Evolutionary conservation across 1,139 yeast species (phyloP).

Genomic region (Ogataea hybrid): DNA sequence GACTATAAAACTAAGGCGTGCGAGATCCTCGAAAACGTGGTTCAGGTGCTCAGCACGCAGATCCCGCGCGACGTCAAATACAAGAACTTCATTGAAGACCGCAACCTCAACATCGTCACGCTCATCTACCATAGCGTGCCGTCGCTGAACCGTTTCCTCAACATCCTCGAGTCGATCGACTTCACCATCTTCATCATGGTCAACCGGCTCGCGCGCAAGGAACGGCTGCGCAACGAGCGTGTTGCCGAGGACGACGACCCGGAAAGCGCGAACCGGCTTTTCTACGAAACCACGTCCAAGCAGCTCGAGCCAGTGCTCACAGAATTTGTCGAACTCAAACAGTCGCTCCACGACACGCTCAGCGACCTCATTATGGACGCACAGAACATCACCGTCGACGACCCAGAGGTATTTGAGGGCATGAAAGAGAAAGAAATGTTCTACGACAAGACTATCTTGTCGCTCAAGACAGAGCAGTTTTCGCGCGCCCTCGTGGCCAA

Average conservation of each 20-base stretch:
- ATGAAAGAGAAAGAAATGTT: slow-evolving; percentile 52
- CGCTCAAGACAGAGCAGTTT: slow-evolving; percentile 49
- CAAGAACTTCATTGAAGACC: slow-evolving; percentile 37
- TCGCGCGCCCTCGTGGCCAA: slow-evolving; percentile 44
- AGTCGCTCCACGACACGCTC: slow-evolving; percentile 63
- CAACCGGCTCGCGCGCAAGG: slow-evolving; percentile 23
- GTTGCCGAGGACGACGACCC: slow-evolving; percentile 17
- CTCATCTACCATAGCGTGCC: slow-evolving; percentile 53
- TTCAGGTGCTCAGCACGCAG: slow-evolving; percentile 40
- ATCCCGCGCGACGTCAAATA: slow-evolving; percentile 32
- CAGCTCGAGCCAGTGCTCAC: slow-evolving; percentile 57
- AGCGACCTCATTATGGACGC: slow-evolving; percentile 63
- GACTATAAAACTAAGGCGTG: slow-evolving; percentile 40
- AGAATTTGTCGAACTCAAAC: slow-evolving; percentile 76
- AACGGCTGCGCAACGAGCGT: slow-evolving; percentile 19
- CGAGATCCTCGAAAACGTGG: slow-evolving; percentile 40
- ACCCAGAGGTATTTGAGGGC: slow-evolving; percentile 69
- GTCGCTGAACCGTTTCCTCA: slow-evolving; percentile 48
- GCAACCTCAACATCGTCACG: slow-evolving; percentile 54
- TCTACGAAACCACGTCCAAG: slow-evolving; percentile 33
- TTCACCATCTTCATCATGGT: slow-evolving; percentile 49
- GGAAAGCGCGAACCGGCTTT: slow-evolving; percentile 22
- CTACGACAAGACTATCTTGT: slow-evolving; percentile 41
- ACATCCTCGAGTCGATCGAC: slow-evolving; percentile 58
- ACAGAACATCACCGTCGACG: slow-evolving; percentile 67